phyloP scores from a whole-genome alignment of 169 alveolate species.

The Babesia divergens region DNA sequence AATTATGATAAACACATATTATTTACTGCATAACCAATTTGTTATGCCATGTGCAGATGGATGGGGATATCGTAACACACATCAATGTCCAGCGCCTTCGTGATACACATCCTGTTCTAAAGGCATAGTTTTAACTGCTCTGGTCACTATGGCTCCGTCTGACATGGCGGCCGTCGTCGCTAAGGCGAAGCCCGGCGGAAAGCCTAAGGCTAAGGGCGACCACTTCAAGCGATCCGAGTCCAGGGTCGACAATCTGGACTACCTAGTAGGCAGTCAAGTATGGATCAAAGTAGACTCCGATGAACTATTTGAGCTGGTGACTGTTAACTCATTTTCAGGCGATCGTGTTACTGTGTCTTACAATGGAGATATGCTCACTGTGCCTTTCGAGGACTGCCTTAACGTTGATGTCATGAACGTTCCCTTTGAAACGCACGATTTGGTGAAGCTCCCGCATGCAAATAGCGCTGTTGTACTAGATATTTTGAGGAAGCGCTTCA shows the following conservation, averaged over 20 bases:
- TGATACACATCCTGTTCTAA: background rate
- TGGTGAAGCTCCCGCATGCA: slow-evolving; percentile 65
- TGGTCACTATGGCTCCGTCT: background rate
- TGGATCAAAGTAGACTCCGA: slow-evolving; percentile 63
- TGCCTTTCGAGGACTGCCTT: slow-evolving; percentile 40
- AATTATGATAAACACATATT: no score
- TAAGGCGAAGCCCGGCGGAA: slow-evolving; percentile 23
- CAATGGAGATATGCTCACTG: slow-evolving; percentile 37
- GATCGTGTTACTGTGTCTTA: slow-evolving; percentile 36
- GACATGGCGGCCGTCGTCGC: background rate
- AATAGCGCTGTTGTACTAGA: slow-evolving; percentile 65
- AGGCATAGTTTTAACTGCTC: background rate
- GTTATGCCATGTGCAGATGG: background rate
- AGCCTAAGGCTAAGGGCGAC: slow-evolving; percentile 29
- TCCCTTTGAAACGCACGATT: slow-evolving; percentile 32
- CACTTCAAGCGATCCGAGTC: slow-evolving; percentile 60
- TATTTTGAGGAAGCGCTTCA: slow-evolving; percentile 40
- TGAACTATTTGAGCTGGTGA: slow-evolving; percentile 51
- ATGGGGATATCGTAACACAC: slow-evolving; percentile 5
- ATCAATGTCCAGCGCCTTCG: background rate
- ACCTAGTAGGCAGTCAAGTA: slow-evolving; percentile 37
- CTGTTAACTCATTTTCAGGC: slow-evolving; percentile 43
- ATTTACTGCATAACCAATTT: no score
- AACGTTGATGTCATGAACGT: slow-evolving; percentile 39
- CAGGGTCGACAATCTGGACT: slow-evolving; percentile 54